A percentile compares a stretch with the other conserved stretches of the same genome.
Conservation (phyloP, 306 rosid species). For the Quillaja saponaria region DNA sequence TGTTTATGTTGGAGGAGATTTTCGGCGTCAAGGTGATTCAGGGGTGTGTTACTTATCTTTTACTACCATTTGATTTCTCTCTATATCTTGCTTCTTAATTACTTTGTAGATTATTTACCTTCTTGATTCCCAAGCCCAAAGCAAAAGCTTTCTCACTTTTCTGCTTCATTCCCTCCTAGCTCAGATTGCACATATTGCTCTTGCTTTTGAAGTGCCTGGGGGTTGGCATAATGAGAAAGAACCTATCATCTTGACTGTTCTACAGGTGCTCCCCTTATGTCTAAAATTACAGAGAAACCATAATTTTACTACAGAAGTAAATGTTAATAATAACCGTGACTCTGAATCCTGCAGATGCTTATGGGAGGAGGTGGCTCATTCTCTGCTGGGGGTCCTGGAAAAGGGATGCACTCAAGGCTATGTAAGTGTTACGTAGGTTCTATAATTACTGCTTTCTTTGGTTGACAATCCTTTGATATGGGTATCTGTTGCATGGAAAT, state of each 20-base stretch:
- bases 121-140: not conserved
- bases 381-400: conserved; percentile 96
- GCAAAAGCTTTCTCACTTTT: conserved; percentile 20
- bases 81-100: not conserved
- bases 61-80: not conserved
- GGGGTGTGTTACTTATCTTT: conserved; percentile 54
- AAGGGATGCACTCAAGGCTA: conserved; percentile 97
- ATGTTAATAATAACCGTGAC: not conserved
- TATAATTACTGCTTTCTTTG: conserved; percentile 13
- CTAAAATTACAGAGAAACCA: not conserved
- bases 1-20: conserved; percentile 89
- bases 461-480: conserved; percentile 3
- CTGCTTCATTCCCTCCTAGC: conserved; percentile 20
- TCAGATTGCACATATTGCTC: conserved; percentile 85
- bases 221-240: conserved; percentile 94
- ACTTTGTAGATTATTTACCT: conserved; percentile 5
- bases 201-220: conserved; percentile 98
- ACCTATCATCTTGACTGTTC: conserved; percentile 82
- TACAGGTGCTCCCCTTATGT: conserved; percentile 62
- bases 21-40: conserved; percentile 72
- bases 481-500: not conserved
- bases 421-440: conserved; percentile 53
- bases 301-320: not conserved
- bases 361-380: conserved; percentile 99
- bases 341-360: conserved; percentile 62